Base-by-base conservation (phyloP, 306 rosid genomes). In the Trifolium repens region DNA sequence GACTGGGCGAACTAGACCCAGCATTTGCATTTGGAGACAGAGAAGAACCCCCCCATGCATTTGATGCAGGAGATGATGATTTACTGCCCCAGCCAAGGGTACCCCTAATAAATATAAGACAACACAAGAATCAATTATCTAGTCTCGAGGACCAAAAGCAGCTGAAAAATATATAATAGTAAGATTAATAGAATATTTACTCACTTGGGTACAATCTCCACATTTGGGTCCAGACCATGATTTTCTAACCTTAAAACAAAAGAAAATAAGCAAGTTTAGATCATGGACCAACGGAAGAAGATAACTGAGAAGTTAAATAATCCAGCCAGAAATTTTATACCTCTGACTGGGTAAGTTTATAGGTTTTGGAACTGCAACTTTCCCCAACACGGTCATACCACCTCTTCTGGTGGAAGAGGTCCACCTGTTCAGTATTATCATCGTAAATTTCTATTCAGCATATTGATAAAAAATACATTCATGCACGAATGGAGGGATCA, bases 171-270 rank as follows among this genome's bases (percentile, higher is more conserved):
- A 12, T 58, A 80, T 34, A 70, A 37, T n/a, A 49, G 42, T 68
- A 5, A 16, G 47, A 37, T 47, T 34, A 57, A 73, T 24, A 43
- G 49, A 83, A 81, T 22, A 30, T 78, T 44, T 68, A 84, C 97
- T 90, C 87, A 96, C 99, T 84, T 96, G 87, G 98, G 99, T 63
- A 96, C 99, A 80, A 96, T 92, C 85, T 96, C 98, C 86, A 96
- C 99, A 80, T 75, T 92, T 53, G 99, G 98, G 77, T 96, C 96
- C 78, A 88, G 63, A 75, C 99, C 99, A 70, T 88, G 93, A 83
- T 92, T 96, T 90, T 96, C 99, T 81, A 89, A 88, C 96, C 99
- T 96, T 85, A 14, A 67, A 42, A 89, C 42, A 79, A 64, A 80
- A 69, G 67, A 77, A 79, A 49, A 30, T 59, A 26, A 15, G 81